Conservation (phyloP, 139 green algal genomes). For the Desmodesmus armatus region DNA sequence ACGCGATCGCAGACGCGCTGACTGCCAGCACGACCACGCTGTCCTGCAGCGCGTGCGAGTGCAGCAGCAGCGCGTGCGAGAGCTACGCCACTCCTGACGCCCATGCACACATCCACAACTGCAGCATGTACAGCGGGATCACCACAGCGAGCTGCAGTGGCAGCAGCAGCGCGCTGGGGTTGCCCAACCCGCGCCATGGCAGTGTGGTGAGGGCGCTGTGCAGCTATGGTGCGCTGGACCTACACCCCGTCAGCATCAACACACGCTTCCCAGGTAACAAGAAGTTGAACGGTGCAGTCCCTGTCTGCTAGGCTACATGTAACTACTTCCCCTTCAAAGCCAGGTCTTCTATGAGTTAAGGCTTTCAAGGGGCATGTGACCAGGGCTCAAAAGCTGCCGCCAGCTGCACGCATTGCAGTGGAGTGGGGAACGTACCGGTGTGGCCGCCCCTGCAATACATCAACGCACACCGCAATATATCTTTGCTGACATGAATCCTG, state of each 20-base stretch:
- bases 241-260: slow-evolving; percentile 33
- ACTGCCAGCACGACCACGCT: too few species aligned
- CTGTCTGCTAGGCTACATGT: too few species aligned
- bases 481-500: background rate
- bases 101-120: too few species aligned
- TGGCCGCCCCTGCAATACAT: too few species aligned
- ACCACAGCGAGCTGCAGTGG: background rate
- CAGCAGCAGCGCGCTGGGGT: slow-evolving; percentile 3
- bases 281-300: background rate
- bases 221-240: slow-evolving; percentile 24
- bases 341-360: background rate
- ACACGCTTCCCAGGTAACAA: slow-evolving; percentile 38
- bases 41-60: background rate
- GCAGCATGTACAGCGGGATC: background rate
- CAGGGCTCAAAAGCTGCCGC: background rate
- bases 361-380: background rate
- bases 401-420: background rate
- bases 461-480: too few species aligned
- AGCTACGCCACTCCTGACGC: too few species aligned
- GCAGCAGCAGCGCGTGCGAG: background rate
- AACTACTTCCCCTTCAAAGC: too few species aligned
- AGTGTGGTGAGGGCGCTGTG: slow-evolving; percentile 25
- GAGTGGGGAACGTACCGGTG: too few species aligned
- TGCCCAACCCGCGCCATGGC: slow-evolving; percentile 12
- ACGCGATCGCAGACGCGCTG: too few species aligned